Evolutionary conservation across 2,329 filamentous ascomycete genomes (phyloP).

Genomic region (Aspergillus fructus): DNA sequence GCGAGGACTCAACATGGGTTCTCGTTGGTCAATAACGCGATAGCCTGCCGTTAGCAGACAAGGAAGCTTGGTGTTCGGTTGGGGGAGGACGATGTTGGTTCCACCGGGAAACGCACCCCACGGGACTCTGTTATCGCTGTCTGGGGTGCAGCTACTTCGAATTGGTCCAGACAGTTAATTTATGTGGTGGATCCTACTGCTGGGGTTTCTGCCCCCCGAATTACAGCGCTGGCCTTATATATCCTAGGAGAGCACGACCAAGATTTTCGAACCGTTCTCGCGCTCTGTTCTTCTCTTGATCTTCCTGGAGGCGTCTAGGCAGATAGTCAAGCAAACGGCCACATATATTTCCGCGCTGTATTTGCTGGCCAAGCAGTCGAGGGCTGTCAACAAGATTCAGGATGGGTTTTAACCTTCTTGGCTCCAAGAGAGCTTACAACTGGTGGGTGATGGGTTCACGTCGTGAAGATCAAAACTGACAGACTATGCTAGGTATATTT

Average conservation of each 20-base stretch:
- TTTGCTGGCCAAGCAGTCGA: constrained; percentile 3
- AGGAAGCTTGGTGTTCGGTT: constrained; percentile 13
- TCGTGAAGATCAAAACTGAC: neutral
- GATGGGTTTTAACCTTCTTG: constrained; percentile 21
- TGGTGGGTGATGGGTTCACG: constrained; percentile 20
- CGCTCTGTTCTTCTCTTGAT: constrained; percentile 3
- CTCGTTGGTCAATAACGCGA: constrained; percentile 13
- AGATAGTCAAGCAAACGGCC: neutral
- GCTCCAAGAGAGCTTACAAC: constrained; percentile 32
- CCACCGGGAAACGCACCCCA: constrained; percentile 14
- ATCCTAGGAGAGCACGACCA: neutral
- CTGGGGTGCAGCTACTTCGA: constrained; percentile 4
- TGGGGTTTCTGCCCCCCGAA: constrained; percentile 5
- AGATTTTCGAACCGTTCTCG: neutral
- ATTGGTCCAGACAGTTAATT: constrained; percentile 13
- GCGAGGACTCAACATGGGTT: neutral
- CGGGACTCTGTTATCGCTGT: constrained; percentile 3
- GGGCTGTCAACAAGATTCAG: constrained; percentile 11
- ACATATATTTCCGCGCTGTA: neutral
- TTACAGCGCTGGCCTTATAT: neutral
- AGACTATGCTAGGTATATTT: constrained; percentile 56
- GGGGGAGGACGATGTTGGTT: constrained; percentile 19
- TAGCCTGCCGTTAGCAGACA: constrained; percentile 31
- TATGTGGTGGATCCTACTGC: constrained; percentile 15
- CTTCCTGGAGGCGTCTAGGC: constrained; percentile 7